Conservation (phyloP, 2,329 filamentous ascomycete genomes). For the Arachnomyces sp. region DNA sequence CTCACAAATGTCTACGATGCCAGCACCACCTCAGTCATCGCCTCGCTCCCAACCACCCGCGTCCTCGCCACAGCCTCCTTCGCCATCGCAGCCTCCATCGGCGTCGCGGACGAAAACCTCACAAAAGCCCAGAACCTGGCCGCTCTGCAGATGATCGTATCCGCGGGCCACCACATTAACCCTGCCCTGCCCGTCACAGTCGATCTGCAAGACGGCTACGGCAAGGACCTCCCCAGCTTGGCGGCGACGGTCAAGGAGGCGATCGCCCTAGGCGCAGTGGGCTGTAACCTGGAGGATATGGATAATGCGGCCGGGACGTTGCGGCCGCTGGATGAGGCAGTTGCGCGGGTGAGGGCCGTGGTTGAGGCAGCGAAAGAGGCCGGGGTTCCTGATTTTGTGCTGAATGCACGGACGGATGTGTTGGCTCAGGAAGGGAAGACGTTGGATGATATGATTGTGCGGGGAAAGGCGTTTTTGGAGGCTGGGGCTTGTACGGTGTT, state of each 20-base stretch:
- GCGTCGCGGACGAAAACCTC: conserved; percentile 41
- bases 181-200: conserved; percentile 41
- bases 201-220: conserved; percentile 52
- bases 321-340: conserved; percentile 36
- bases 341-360: conserved; percentile 35
- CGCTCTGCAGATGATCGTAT: conserved; percentile 36
- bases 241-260: conserved; percentile 34
- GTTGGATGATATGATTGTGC: conserved; percentile 39
- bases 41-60: conserved; percentile 27
- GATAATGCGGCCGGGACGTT: conserved; percentile 24
- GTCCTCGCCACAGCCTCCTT: conserved; percentile 39
- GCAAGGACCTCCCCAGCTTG: conserved; percentile 26
- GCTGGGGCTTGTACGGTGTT: neutral
- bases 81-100: conserved; percentile 36
- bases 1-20: conserved; percentile 52
- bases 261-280: conserved; percentile 42
- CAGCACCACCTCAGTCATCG: conserved; percentile 40
- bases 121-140: conserved; percentile 43
- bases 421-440: conserved; percentile 28
- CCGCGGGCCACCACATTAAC: conserved; percentile 29
- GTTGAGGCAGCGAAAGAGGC: conserved; percentile 35
- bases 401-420: conserved; percentile 49
- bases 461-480: conserved; percentile 16
- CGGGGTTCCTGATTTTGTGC: conserved; percentile 44
- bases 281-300: conserved; percentile 50